These are phyloP conservation scores for Phytopythium oedochilum DNA, from an alignment of 352 stramenopile genomes.

Conservation along the genomic window DNA sequence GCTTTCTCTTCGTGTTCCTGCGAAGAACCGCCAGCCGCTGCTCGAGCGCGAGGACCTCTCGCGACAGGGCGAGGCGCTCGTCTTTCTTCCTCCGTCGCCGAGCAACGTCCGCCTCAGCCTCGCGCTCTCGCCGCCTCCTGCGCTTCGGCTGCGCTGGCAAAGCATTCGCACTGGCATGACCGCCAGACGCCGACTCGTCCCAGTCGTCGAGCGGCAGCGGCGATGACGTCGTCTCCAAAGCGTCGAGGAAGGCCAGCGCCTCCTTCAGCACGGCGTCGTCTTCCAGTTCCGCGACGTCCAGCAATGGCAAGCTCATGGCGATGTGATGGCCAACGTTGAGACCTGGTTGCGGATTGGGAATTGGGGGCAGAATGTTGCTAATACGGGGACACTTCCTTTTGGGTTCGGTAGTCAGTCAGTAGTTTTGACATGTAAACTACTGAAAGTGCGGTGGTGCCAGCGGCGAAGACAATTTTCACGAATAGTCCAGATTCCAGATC, in stretches of 20 bases:
- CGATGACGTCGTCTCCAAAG: neutral
- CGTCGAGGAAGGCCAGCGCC: slow-evolving; percentile 23
- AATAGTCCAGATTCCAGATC: no score
- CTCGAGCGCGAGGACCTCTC: neutral
- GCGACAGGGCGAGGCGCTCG: neutral
- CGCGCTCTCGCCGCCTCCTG: neutral
- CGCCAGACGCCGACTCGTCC: neutral
- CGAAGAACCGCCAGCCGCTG: neutral
- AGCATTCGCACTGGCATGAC: no score
- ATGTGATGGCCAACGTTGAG: neutral
- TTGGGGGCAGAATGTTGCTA: neutral
- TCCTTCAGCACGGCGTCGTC: slow-evolving; percentile 17
- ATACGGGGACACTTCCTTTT: neutral
- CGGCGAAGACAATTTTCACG: no score
- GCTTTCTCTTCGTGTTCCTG: neutral
- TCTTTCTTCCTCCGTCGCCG: neutral
- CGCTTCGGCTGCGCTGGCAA: neutral
- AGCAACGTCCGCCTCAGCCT: neutral
- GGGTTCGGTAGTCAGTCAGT: no score
- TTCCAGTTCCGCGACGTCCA: slow-evolving; percentile 10
- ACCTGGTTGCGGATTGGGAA: no score
- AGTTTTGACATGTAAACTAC: no score
- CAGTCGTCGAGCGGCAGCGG: neutral
- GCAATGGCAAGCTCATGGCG: slow-evolving; percentile 4
- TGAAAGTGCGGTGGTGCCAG: no score